phyloP scores from a whole-genome alignment of 106 monocot species.

The Alisma plantagoaquatica region DNA sequence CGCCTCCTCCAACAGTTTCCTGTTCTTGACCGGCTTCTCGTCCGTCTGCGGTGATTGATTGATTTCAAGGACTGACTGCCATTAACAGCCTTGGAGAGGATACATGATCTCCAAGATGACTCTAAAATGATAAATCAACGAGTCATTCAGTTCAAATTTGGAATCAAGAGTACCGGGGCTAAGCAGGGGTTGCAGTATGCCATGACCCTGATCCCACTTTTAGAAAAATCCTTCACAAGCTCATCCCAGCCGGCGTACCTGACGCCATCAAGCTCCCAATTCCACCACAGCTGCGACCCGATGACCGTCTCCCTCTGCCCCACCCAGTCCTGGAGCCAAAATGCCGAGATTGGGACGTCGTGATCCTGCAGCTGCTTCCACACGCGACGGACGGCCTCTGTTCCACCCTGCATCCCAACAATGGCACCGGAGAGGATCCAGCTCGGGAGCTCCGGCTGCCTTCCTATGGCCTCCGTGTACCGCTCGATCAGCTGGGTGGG shows the following conservation, averaged over 20 bases:
- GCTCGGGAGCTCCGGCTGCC: slow-evolving; percentile 61
- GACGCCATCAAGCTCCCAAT: slow-evolving; percentile 68
- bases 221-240: slow-evolving; percentile 47
- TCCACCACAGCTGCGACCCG: slow-evolving; percentile 92
- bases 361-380: slow-evolving; percentile 58
- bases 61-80: too few species aligned
- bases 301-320: slow-evolving; percentile 85
- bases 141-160: too few species aligned
- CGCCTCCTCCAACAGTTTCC: slow-evolving; percentile 64
- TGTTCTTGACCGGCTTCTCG: slow-evolving; percentile 41
- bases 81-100: too few species aligned
- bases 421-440: slow-evolving; percentile 79
- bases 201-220: slow-evolving; percentile 49
- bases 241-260: slow-evolving; percentile 52
- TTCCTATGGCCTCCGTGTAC: slow-evolving; percentile 55
- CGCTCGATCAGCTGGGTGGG: slow-evolving; percentile 48
- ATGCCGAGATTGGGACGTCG: slow-evolving; percentile 68
- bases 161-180: slow-evolving; percentile 47
- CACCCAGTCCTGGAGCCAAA: slow-evolving; percentile 96
- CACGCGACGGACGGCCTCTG: slow-evolving; percentile 42
- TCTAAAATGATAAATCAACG: too few species aligned
- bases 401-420: slow-evolving; percentile 92
- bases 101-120: too few species aligned
- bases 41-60: slow-evolving; percentile 57
- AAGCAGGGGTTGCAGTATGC: slow-evolving; percentile 87